Conservation (phyloP, 345 rosid species). For the Lepidium sativum region DNA sequence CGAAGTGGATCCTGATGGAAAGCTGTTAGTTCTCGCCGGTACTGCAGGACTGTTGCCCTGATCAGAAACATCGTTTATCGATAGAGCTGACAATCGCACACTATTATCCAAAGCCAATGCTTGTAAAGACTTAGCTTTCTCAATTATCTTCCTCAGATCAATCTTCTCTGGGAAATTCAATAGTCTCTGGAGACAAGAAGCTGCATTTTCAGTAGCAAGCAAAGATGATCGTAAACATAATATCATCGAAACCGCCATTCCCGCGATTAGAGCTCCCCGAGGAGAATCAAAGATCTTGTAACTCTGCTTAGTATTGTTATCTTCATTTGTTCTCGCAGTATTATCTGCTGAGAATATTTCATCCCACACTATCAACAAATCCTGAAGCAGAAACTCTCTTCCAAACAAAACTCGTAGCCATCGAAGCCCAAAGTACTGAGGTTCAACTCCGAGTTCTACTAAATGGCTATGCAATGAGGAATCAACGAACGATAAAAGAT, state of each 20-base stretch:
- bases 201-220: slow-evolving; percentile 86
- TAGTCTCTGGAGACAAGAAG: slow-evolving; percentile 84
- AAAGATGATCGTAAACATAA: slow-evolving; percentile 75
- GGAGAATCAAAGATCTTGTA: slow-evolving; percentile 55
- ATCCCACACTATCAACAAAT: slow-evolving; percentile 85
- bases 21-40: slow-evolving; percentile 39
- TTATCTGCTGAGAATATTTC: slow-evolving; percentile 77
- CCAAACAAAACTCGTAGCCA: slow-evolving; percentile 95
- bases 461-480: slow-evolving; percentile 84
- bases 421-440: slow-evolving; percentile 93
- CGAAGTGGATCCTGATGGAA: slow-evolving; percentile 47
- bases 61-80: slow-evolving; percentile 12
- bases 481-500: slow-evolving; percentile 67
- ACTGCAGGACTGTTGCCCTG: slow-evolving; percentile 20
- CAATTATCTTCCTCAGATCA: slow-evolving; percentile 50
- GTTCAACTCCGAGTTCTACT: slow-evolving; percentile 89
- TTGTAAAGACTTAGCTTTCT: slow-evolving; percentile 72
- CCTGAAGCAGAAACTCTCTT: slow-evolving; percentile 71
- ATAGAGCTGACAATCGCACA: slow-evolving; percentile 25
- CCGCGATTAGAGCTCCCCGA: slow-evolving; percentile 66
- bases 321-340: slow-evolving; percentile 16
- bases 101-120: slow-evolving; percentile 46
- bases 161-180: slow-evolving; percentile 72
- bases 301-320: slow-evolving; percentile 27
- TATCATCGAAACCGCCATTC: slow-evolving; percentile 82